Conservation (phyloP, 805 yeast species). For the Metschnikowia drakensbergensis region DNA sequence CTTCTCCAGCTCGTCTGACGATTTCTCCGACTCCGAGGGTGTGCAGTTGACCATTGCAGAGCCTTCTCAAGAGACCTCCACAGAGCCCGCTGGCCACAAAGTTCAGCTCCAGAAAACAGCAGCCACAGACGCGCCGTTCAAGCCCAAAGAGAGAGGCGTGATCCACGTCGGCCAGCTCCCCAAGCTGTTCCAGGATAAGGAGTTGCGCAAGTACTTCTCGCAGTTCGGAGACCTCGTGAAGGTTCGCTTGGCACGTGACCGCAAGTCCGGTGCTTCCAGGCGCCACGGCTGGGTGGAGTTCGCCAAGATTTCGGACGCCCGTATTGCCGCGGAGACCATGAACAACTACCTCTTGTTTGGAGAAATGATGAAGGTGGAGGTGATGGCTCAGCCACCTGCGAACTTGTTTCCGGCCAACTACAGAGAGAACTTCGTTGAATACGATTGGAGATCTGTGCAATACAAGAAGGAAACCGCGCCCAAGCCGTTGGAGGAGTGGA, state of each 20-base stretch:
- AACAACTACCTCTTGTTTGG: constrained; percentile 87
- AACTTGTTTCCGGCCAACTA: constrained; percentile 38
- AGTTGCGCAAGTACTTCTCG: constrained; percentile 71
- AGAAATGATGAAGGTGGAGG: constrained; percentile 65
- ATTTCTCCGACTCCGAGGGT: constrained; percentile 16
- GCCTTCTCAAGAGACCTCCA: neutral
- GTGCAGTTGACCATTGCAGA: neutral
- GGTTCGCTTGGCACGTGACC: constrained; percentile 80
- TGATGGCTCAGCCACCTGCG: constrained; percentile 55
- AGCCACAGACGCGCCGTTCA: constrained; percentile 22
- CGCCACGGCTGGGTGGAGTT: constrained; percentile 92
- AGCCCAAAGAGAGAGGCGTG: constrained; percentile 49
- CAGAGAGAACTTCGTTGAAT: constrained; percentile 13
- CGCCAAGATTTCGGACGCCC: constrained; percentile 67
- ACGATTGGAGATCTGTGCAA: constrained; percentile 14
- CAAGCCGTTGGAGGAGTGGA: constrained; percentile 56
- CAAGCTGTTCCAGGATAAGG: constrained; percentile 83
- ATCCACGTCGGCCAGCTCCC: constrained; percentile 91
- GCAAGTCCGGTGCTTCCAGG: constrained; percentile 84
- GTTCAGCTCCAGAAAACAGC: constrained; percentile 19
- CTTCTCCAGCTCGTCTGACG: constrained; percentile 12
- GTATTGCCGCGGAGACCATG: constrained; percentile 92
- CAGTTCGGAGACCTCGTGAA: constrained; percentile 88
- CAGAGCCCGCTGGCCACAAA: constrained; percentile 17
- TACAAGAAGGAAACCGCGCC: constrained; percentile 51